Base-by-base conservation (phyloP, 805 yeast species). In the Candida endomychidarum region DNA sequence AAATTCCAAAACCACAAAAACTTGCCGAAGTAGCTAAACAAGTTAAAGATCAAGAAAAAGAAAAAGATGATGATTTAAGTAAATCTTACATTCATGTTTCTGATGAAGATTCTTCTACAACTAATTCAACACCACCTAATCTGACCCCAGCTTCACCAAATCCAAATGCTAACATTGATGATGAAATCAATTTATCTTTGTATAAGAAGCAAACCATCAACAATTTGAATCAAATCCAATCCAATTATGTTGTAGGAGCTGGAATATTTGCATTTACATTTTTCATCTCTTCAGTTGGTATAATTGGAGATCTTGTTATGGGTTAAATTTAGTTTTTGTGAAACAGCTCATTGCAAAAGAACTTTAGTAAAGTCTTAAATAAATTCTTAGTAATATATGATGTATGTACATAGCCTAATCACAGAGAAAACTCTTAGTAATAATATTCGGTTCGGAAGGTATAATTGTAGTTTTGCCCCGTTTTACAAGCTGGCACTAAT, bases 281-380 rank as follows among this genome's bases (percentile, higher is more conserved):
- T 38, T 53, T 70, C 4, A 56, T 81, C 37, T 70, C 81, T 16
- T 51, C 70, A 8, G 55, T 81, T 46, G 87, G 87, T 10, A 67
- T 77, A 39, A 53, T 75, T 41, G 87, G 87, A 9, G 87, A 81
- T 28, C 19, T 39, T 5, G 15, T 24, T 32, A 32, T 32, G 35
- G 34, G 34, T 9, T 31, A n/a, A n/a, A n/a, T n/a, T n/a, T n/a
- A n/a, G n/a, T n/a, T n/a, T n/a, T n/a, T n/a, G n/a, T n/a, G n/a
- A n/a, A n/a, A n/a, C n/a, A n/a, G n/a, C n/a, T n/a, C n/a, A n/a
- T n/a, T n/a, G n/a, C n/a, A n/a, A n/a, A n/a, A n/a, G n/a, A n/a
- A n/a, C n/a, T n/a, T n/a, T n/a, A n/a, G n/a, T n/a, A n/a, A n/a
- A n/a, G n/a, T n/a, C n/a, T n/a, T n/a, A 31, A 31, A n/a, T 25